These are phyloP conservation scores for Acer negundo DNA, from an alignment of 345 rosid species.

Conservation along the genomic window DNA sequence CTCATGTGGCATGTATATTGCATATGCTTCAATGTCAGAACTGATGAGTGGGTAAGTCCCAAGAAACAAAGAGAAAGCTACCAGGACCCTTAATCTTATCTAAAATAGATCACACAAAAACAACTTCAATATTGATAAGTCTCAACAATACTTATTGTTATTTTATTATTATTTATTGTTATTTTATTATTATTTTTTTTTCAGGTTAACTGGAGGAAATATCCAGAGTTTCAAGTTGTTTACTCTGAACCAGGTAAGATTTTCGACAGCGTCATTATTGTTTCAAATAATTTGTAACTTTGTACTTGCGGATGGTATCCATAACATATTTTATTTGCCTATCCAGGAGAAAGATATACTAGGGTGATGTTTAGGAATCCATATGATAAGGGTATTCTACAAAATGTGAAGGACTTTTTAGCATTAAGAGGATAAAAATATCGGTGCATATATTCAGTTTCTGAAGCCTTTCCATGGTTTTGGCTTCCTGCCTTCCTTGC, in stretches of 20 bases:
- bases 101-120: background rate
- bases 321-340: background rate
- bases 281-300: background rate
- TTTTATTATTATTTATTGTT: background rate
- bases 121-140: background rate
- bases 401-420: constrained; percentile 46
- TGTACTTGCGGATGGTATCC: background rate
- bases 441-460: background rate
- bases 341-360: constrained; percentile 35
- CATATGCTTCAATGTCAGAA: constrained; percentile 57
- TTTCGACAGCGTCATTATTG: background rate
- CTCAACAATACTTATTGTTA: background rate
- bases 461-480: background rate
- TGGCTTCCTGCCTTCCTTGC: background rate
- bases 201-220: constrained; percentile 68
- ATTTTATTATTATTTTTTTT: background rate
- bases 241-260: constrained; percentile 43
- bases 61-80: background rate
- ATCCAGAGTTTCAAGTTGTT: constrained; percentile 54
- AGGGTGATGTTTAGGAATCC: constrained; percentile 44
- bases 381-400: constrained; percentile 48
- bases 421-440: background rate
- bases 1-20: constrained; percentile 65
- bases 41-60: constrained; percentile 77
- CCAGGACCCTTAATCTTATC: background rate